phyloP scores from a whole-genome alignment of 805 yeast genomes.

The Wickerhamiella nectarea region DNA sequence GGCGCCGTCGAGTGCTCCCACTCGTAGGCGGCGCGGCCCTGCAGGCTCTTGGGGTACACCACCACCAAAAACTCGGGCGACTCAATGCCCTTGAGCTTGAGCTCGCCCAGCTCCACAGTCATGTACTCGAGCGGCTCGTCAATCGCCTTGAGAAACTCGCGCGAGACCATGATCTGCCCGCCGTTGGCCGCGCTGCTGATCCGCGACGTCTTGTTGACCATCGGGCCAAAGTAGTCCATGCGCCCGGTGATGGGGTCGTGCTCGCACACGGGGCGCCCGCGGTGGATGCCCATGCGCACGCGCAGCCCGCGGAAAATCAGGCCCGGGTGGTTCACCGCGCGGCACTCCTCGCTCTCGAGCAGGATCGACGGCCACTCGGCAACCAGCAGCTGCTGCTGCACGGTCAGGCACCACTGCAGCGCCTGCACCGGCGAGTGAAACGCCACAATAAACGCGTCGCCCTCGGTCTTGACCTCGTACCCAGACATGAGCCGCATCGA shows the following conservation, averaged over 20 bases:
- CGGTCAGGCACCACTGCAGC: slow-evolving; percentile 84
- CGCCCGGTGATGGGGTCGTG: slow-evolving; percentile 86
- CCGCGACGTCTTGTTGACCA: slow-evolving; percentile 91
- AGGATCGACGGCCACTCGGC: slow-evolving; percentile 97
- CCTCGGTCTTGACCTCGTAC: slow-evolving; percentile 97
- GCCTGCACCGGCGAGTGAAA: slow-evolving; percentile 89
- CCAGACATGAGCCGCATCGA: slow-evolving; percentile 89
- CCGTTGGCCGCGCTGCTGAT: slow-evolving; percentile 94
- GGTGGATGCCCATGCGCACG: slow-evolving; percentile 96
- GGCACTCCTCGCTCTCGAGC: slow-evolving; percentile 63
- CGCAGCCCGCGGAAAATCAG: slow-evolving; percentile 75
- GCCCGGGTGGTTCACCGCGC: slow-evolving; percentile 41
- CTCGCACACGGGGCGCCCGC: slow-evolving; percentile 97
- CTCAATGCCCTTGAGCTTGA: slow-evolving; percentile 85
- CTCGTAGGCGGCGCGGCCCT: slow-evolving; percentile 34
- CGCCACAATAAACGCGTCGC: slow-evolving; percentile 97
- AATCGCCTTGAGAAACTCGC: slow-evolving; percentile 66
- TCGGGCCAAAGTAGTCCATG: slow-evolving; percentile 98
- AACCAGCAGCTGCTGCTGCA: slow-evolving; percentile 65
- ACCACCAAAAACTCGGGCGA: slow-evolving; percentile 77
- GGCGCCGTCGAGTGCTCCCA: slow-evolving; percentile 5
- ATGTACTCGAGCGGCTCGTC: slow-evolving; percentile 43
- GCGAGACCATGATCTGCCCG: slow-evolving; percentile 85
- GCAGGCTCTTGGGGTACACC: slow-evolving; percentile 54
- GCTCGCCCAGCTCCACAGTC: slow-evolving; percentile 63